phyloP scores from a whole-genome alignment of 2,329 filamentous ascomycete species.

The Diaporthe batatas region DNA sequence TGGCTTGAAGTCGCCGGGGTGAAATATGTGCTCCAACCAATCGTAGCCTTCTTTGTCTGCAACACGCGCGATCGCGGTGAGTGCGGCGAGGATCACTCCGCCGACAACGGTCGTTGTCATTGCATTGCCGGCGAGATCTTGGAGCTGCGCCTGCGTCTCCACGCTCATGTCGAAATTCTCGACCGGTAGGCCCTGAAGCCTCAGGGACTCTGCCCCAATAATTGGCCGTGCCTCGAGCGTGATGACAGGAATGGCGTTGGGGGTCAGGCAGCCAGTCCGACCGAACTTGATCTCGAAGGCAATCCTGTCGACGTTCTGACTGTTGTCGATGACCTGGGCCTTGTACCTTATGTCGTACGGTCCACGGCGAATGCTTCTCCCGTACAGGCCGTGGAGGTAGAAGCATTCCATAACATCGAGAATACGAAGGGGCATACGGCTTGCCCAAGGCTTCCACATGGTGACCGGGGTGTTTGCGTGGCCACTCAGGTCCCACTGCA shows the following conservation, averaged over 20 bases:
- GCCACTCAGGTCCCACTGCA: slow-evolving; percentile 27
- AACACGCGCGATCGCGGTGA: slow-evolving; percentile 50
- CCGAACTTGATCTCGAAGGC: slow-evolving; percentile 60
- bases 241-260: slow-evolving; percentile 71
- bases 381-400: slow-evolving; percentile 48
- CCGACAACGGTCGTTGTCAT: slow-evolving; percentile 83
- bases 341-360: slow-evolving; percentile 66
- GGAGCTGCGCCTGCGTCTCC: slow-evolving; percentile 72
- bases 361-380: not conserved
- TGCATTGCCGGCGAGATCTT: slow-evolving; percentile 82
- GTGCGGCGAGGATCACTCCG: slow-evolving; percentile 68
- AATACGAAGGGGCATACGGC: slow-evolving; percentile 68
- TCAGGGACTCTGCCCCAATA: slow-evolving; percentile 72
- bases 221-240: slow-evolving; percentile 72
- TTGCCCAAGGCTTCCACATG: slow-evolving; percentile 62
- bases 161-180: slow-evolving; percentile 72
- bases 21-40: slow-evolving; percentile 30
- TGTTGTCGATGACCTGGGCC: slow-evolving; percentile 70
- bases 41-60: not conserved
- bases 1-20: not conserved
- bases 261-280: slow-evolving; percentile 76
- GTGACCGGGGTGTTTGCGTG: slow-evolving; percentile 33
- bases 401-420: slow-evolving; percentile 76
- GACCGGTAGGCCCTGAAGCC: slow-evolving; percentile 77
- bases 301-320: slow-evolving; percentile 78